These are phyloP conservation scores for Gardenia jasminoides DNA, from an alignment of 257 asterid genomes.

Conservation along the genomic window DNA sequence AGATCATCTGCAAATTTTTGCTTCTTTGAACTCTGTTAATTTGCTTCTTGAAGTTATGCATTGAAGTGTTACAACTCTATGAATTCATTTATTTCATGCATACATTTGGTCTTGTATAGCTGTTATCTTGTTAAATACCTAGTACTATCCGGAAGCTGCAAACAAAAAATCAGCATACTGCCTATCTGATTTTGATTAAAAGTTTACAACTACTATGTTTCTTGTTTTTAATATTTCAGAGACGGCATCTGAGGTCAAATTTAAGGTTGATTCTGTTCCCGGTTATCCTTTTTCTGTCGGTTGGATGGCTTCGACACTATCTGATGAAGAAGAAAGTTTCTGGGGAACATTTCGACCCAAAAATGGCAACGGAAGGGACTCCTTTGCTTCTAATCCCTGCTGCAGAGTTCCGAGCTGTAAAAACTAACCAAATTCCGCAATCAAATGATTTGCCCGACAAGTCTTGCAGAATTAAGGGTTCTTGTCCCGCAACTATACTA, in stretches of 20 bases:
- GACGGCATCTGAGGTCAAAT: slow-evolving; percentile 26
- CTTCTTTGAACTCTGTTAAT: not conserved
- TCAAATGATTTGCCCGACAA: slow-evolving; percentile 32
- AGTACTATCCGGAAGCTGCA: not conserved
- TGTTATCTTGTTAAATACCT: not conserved
- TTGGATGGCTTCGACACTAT: slow-evolving; percentile 5
- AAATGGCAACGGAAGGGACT: slow-evolving; percentile 1
- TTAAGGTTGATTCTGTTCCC: slow-evolving; percentile 29
- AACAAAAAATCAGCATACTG: not conserved
- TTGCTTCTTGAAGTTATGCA: not conserved
- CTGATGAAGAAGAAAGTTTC: not conserved
- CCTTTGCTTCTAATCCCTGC: slow-evolving; percentile 31
- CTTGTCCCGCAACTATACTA: slow-evolving; percentile 38
- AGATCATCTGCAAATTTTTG: not conserved
- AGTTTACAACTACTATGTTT: not conserved
- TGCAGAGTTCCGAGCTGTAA: slow-evolving; percentile 30
- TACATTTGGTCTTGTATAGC: not conserved
- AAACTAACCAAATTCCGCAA: slow-evolving; percentile 9
- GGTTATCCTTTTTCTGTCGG: slow-evolving; percentile 17
- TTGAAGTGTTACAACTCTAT: not conserved
- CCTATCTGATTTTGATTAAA: not conserved
- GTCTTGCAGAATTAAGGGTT: slow-evolving; percentile 30
- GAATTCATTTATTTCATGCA: too few relatives aligned
- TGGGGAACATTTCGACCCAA: accelerated
- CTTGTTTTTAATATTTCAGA: slow-evolving; percentile 15